A percentile compares a stretch with the other conserved stretches of the same genome.
phyloP scores from a whole-genome alignment of 2,329 filamentous ascomycete species.

The Pestalotiopsis fici region DNA sequence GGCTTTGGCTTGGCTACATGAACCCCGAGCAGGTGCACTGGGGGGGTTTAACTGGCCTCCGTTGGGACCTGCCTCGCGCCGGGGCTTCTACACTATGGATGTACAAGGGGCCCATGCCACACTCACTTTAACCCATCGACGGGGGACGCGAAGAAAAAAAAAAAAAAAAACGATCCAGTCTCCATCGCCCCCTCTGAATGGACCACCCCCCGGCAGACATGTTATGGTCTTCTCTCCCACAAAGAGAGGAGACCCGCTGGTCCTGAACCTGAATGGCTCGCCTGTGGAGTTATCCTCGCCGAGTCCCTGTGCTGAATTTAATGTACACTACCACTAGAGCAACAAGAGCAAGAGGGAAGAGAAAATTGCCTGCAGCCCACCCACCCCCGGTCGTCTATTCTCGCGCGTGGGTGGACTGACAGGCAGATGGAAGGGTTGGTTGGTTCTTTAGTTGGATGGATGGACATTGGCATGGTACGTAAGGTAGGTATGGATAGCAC shows the following conservation, averaged over 20 bases:
- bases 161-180: neutral
- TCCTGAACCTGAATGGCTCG: slow-evolving; percentile 3
- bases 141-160: neutral
- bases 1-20: slow-evolving; percentile 6
- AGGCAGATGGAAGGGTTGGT: neutral
- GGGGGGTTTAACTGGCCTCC: neutral
- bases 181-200: neutral
- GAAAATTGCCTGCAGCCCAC: neutral
- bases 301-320: slow-evolving; percentile 4
- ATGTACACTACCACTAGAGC: slow-evolving; percentile 6
- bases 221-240: neutral
- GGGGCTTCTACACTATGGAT: neutral
- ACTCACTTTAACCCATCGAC: neutral
- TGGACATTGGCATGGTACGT: neutral
- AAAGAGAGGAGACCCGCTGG: neutral
- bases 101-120: neutral
- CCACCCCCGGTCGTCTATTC: neutral
- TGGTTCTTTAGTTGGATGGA: neutral
- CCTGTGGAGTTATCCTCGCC: neutral
- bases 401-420: neutral
- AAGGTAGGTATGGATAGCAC: neutral
- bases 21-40: neutral
- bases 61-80: slow-evolving; percentile 5
- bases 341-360: slow-evolving; percentile 8
- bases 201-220: slow-evolving; percentile 2